phyloP scores from a whole-genome alignment of 2,329 filamentous ascomycete genomes.

The Aspergillus aculeatinus region DNA sequence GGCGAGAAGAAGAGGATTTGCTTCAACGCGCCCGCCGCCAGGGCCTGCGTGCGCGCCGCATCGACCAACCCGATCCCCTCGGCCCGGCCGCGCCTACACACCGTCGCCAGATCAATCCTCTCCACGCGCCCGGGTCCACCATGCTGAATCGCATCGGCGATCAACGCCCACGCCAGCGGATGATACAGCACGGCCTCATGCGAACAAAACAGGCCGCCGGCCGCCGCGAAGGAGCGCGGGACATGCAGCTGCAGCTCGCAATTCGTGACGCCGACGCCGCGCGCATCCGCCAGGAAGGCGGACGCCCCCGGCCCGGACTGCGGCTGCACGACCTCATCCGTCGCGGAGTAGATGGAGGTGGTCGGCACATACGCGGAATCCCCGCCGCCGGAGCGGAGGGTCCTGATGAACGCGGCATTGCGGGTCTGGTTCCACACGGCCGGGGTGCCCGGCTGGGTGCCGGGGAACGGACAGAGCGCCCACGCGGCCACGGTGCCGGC shows the following conservation, averaged over 20 bases:
- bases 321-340: slow-evolving; percentile 55
- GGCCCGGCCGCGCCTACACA: neutral
- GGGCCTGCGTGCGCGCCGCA: neutral
- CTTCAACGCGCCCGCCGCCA: neutral
- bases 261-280: slow-evolving; percentile 39
- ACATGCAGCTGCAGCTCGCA: slow-evolving; percentile 49
- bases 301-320: slow-evolving; percentile 49
- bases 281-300: neutral
- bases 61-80: neutral
- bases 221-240: slow-evolving; percentile 32
- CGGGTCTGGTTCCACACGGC: neutral
- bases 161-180: slow-evolving; percentile 31
- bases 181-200: slow-evolving; percentile 54
- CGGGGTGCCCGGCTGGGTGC: slow-evolving; percentile 39
- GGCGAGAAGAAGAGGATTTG: neutral
- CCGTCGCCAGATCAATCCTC: neutral
- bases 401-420: neutral
- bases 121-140: neutral
- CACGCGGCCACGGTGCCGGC: slow-evolving; percentile 34
- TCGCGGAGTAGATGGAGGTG: slow-evolving; percentile 50
- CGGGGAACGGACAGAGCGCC: slow-evolving; percentile 46
- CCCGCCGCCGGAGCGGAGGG: slow-evolving; percentile 34
- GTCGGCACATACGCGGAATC: slow-evolving; percentile 56
- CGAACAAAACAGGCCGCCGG: slow-evolving; percentile 43
- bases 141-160: slow-evolving; percentile 3